Conservation (phyloP, 305 asterid species). For the Salvia sclarea region DNA sequence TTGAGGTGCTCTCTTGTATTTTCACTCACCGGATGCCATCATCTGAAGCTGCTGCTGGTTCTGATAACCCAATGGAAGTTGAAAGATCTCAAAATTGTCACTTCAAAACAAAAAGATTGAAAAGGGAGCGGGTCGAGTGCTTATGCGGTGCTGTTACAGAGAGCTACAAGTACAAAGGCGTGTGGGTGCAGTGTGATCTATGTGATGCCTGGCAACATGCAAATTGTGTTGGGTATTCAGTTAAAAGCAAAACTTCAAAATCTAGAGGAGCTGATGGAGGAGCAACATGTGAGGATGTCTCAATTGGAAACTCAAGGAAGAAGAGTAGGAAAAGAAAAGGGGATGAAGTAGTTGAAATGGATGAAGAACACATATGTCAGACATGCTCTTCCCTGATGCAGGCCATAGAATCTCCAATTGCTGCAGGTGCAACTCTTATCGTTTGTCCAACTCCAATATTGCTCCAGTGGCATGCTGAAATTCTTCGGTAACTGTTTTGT, state of each 20-base stretch:
- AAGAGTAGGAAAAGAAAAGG: slow-evolving; percentile 50
- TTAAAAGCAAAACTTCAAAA: slow-evolving; percentile 44
- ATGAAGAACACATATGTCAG: slow-evolving; percentile 64
- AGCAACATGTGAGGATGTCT: slow-evolving; percentile 27
- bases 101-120: slow-evolving; percentile 69
- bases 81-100: slow-evolving; percentile 46
- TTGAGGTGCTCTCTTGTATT: slow-evolving; percentile 92
- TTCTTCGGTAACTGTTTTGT: slow-evolving; percentile 72
- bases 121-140: slow-evolving; percentile 94
- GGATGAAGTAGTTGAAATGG: slow-evolving; percentile 61
- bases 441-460: slow-evolving; percentile 97
- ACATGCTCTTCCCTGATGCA: slow-evolving; percentile 78
- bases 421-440: slow-evolving; percentile 95
- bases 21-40: slow-evolving; percentile 71
- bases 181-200: slow-evolving; percentile 96
- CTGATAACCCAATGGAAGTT: slow-evolving; percentile 40
- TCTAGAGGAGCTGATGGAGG: slow-evolving; percentile 40
- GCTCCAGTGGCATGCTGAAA: slow-evolving; percentile 98
- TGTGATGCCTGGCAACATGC: slow-evolving; percentile 99
- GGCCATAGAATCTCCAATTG: slow-evolving; percentile 82
- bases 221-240: slow-evolving; percentile 89
- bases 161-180: slow-evolving; percentile 72
- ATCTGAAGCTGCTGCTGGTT: slow-evolving; percentile 47
- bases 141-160: slow-evolving; percentile 90
- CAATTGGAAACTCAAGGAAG: slow-evolving; percentile 43